phyloP scores from a whole-genome alignment of 2,329 filamentous ascomycete species.

The Fusarium proliferatum region DNA sequence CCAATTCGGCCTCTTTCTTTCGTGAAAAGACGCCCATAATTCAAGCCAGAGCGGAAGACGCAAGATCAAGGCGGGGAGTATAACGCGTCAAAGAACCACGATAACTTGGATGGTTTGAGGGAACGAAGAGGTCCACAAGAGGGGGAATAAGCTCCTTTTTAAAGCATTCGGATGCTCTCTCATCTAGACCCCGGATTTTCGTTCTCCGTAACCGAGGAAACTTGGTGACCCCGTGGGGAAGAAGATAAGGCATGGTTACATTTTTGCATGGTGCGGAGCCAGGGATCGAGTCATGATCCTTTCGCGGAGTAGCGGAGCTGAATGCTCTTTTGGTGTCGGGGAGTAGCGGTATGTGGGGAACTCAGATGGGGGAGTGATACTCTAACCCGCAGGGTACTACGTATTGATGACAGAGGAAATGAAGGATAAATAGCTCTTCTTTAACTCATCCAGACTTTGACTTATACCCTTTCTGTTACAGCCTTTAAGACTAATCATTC shows the following conservation, averaged over 20 bases:
- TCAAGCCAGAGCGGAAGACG: accelerated
- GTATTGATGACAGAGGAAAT: neutral
- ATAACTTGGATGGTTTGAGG: neutral
- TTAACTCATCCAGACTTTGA: accelerated
- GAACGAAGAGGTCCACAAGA: neutral
- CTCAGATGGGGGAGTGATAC: neutral
- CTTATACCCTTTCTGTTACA: neutral
- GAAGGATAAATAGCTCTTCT: neutral
- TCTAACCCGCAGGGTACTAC: neutral
- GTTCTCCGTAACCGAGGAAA: neutral
- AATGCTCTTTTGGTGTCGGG: neutral
- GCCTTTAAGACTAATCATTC: accelerated
- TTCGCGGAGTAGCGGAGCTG: neutral
- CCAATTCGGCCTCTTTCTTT: neutral
- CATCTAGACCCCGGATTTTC: neutral
- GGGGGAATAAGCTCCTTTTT: neutral
- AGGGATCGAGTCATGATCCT: neutral
- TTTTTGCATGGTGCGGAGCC: neutral
- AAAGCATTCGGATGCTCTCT: neutral
- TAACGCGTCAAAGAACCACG: accelerated
- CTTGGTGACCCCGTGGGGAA: neutral
- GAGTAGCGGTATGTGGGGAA: neutral
- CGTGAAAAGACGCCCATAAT: neutral
- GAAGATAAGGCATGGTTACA: neutral
- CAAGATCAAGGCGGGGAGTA: accelerated